Evolutionary conservation across 73 alveolate species (phyloP).

Genomic region (Paraurostyla sp.): DNA sequence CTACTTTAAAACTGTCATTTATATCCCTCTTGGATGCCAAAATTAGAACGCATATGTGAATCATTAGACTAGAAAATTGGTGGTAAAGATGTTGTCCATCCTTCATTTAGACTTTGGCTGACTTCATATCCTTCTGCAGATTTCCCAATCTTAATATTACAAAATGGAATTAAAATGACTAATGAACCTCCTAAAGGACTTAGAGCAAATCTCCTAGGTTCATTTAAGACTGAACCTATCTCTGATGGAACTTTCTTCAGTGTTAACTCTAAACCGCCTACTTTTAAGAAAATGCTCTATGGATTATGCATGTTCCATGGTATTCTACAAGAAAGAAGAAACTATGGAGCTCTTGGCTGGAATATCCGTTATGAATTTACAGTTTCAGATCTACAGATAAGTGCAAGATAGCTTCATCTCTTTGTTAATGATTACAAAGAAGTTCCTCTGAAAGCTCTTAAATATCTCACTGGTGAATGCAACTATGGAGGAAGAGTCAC

Average conservation of each 20-base stretch:
- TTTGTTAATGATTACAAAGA: constrained; percentile 94
- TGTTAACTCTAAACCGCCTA: constrained; percentile 81
- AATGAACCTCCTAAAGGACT: constrained; percentile 96
- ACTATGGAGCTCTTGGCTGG: constrained; percentile 95
- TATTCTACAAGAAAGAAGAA: constrained; percentile 83
- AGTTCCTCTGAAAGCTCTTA: constrained; percentile 97
- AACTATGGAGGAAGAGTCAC: constrained; percentile 99
- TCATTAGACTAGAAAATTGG: constrained; percentile 82
- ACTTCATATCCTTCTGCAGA: constrained; percentile 88
- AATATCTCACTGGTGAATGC: constrained; percentile 98
- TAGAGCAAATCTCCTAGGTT: constrained; percentile 87
- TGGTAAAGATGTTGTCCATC: constrained; percentile 84
- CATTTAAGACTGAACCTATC: constrained; percentile 78
- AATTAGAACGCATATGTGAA: constrained; percentile 82
- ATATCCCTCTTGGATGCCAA: constrained; percentile 83
- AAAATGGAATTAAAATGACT: constrained; percentile 96
- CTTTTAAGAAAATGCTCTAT: constrained; percentile 80
- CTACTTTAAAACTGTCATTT: constrained; percentile 78
- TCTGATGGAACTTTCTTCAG: constrained; percentile 75
- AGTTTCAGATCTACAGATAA: constrained; percentile 90
- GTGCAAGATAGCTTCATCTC: constrained; percentile 93
- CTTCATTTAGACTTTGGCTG: constrained; percentile 94
- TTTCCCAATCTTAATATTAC: constrained; percentile 91
- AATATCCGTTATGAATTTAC: constrained; percentile 95
- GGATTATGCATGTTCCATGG: constrained; percentile 91